phyloP scores from a whole-genome alignment of 2,329 filamentous ascomycete species.

The Colletotrichum gloeosporioides region DNA sequence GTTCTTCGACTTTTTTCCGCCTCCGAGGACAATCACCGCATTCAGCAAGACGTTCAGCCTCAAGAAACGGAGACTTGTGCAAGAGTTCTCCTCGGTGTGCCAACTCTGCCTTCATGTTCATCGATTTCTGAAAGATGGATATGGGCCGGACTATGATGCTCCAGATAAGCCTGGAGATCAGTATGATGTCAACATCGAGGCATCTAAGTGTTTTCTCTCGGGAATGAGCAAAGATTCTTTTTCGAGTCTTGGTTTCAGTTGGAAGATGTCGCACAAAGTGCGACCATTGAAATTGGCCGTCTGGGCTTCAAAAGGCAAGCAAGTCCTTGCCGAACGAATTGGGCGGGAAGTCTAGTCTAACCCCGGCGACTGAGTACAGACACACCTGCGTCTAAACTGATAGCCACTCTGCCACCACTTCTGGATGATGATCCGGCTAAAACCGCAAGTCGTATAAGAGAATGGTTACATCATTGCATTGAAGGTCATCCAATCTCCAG shows the following conservation, averaged over 20 bases:
- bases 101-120: background rate
- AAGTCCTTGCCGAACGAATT: background rate
- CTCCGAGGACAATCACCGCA: background rate
- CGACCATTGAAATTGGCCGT: background rate
- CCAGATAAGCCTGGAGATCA: background rate
- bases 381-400: background rate
- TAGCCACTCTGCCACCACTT: background rate
- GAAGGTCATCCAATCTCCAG: background rate
- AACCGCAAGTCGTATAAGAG: background rate
- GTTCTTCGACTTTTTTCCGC: background rate
- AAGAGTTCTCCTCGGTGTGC: accelerated
- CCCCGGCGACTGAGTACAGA: background rate
- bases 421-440: background rate
- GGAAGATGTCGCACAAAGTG: background rate
- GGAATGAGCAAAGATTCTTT: background rate
- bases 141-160: background rate
- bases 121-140: background rate
- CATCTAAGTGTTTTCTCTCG: background rate
- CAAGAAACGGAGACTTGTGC: background rate
- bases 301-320: background rate
- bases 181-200: background rate
- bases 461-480: background rate
- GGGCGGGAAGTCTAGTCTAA: background rate
- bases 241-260: background rate
- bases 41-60: background rate